Percentiles rank a stretch among this genome's conserved stretches.
These are phyloP conservation scores for Globisporangium viniferum DNA, from an alignment of 352 stramenopile species.

Conservation along the genomic window DNA sequence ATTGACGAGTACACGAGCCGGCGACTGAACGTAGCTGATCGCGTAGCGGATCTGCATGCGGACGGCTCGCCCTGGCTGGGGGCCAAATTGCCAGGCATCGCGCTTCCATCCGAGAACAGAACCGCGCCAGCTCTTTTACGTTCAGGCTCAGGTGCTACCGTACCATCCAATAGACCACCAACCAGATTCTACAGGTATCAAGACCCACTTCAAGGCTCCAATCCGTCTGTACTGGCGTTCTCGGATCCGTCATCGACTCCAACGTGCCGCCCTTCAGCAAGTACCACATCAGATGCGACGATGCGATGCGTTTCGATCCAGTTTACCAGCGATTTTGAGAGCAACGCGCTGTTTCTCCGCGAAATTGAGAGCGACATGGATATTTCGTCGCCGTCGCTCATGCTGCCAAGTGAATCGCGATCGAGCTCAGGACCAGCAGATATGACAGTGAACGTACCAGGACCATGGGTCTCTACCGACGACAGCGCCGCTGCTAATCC, in stretches of 20 bases:
- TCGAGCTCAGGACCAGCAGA: not conserved
- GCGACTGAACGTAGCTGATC: not conserved
- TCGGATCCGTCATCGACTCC: not conserved
- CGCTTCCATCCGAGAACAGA: not conserved
- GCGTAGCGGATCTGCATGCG: constrained; percentile 5
- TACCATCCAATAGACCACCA: not conserved
- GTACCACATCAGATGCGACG: not conserved
- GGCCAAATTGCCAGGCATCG: constrained; percentile 15
- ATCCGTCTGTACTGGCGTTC: not conserved
- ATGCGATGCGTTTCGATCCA: constrained; percentile 2
- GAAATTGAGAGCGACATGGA: constrained; percentile 5
- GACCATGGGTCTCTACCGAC: constrained; percentile 10
- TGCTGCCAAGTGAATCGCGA: not conserved
- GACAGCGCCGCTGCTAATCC: not conserved
- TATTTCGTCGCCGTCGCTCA: constrained; percentile 4
- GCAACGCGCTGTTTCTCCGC: constrained; percentile 5
- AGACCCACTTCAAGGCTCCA: not conserved
- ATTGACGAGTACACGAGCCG: constrained; percentile 3
- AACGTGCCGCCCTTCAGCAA: not conserved
- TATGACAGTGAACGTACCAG: not conserved
- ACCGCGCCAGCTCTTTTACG: not conserved
- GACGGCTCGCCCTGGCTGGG: constrained; percentile 7
- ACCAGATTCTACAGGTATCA: constrained; percentile 7
- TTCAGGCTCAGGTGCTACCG: not conserved
- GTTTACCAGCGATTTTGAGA: constrained; percentile 2